Base-by-base conservation (phyloP, 2,329 filamentous ascomycete species). In the Cercospora sp. region DNA sequence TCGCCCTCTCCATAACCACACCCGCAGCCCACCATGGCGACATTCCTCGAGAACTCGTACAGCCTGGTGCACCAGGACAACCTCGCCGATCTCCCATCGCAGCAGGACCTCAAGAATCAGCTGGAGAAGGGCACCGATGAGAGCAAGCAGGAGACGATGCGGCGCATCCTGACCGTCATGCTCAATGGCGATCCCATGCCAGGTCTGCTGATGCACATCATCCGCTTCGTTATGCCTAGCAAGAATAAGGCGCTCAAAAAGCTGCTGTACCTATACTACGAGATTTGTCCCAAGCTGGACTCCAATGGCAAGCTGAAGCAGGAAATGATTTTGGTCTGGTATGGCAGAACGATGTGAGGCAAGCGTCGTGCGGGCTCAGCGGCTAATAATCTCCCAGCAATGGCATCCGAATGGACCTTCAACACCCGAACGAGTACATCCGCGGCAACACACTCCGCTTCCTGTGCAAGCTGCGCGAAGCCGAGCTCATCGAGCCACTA, bases 291-390 rank as follows among this genome's bases (percentile, higher is more conserved):
- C 49, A 99, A 99, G 84, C 89, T 93, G 67, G 95, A 99, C 81
- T 86, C 90, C 64, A 90, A 86, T 78, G 95, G 95, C 77, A 99
- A 98, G 86, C 85, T 99, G 72, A 97, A 97, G 86, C 95, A 99
- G 83, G 95, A 99, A 84, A 98, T 97, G 93, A 99, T 99, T 80
- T 84, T 99, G 77, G 95, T 99, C 76, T 99, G 95, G 94, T 97
- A 83, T 74, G 85, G 30, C 26, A 58, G 53, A 58, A n/a, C 26
- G 16, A n/a, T 28, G 26, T 34, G 30, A 58, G 53, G 53, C 30
- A 26, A 32, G 30, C 16, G 26, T 28, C 26, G 32, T 58, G 26
- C 24, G 13, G 53, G 28, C 28, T 16, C 26, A 53, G 45, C 18
- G 26, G 45, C 57, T 59, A 65, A 70, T 72, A 61, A 69, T 60